Evolutionary conservation across 169 alveolate species (phyloP).

Genomic region (Fabrea salina): DNA sequence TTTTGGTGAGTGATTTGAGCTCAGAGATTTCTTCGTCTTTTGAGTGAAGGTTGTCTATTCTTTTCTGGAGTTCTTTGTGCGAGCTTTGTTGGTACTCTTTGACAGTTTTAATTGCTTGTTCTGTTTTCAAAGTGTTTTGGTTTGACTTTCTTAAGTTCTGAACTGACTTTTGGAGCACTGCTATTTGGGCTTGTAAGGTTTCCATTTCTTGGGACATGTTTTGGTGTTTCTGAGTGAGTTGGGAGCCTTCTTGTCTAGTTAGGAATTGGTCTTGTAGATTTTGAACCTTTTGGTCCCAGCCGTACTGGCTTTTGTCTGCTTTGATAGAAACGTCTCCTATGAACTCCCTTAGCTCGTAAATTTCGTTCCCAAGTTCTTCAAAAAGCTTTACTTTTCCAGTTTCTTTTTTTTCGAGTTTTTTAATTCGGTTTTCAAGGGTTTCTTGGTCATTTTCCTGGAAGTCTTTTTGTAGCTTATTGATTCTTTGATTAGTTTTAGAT

Average conservation of each 20-base stretch:
- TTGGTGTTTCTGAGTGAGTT: background rate
- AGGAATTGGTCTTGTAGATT: too few relatives aligned
- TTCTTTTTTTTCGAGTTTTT: background rate
- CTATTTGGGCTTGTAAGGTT: background rate
- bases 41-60: background rate
- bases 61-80: background rate
- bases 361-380: background rate
- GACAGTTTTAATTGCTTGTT: background rate
- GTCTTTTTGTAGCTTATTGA: too few relatives aligned
- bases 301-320: too few relatives aligned
- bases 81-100: background rate
- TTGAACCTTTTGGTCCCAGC: too few relatives aligned
- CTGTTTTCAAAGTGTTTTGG: background rate
- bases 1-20: background rate
- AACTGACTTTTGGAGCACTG: background rate
- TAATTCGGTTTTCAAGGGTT: background rate
- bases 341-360: background rate
- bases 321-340: background rate
- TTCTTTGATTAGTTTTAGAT: too few relatives aligned
- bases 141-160: background rate
- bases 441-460: too few relatives aligned
- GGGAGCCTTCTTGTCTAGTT: background rate
- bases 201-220: background rate
- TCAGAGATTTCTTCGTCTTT: background rate
- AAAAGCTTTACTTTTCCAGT: background rate